These are phyloP conservation scores for Leishmania tarentolae DNA, from an alignment of 208 protist species.

Conservation along the genomic window DNA sequence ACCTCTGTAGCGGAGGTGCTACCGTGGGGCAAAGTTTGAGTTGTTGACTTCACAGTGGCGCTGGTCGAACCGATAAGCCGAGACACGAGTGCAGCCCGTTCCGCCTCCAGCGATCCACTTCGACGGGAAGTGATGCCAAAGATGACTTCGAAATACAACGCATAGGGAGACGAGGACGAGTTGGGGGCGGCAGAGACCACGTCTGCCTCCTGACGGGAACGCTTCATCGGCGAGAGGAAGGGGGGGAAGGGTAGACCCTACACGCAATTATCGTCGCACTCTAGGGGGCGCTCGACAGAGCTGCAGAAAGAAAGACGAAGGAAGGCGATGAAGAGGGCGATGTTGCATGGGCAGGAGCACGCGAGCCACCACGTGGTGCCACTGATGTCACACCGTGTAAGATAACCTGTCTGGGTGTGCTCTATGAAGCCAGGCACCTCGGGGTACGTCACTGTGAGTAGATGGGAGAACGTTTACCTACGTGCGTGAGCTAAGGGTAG, in stretches of 20 bases:
- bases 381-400: background rate
- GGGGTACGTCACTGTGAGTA: background rate
- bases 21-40: background rate
- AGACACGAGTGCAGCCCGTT: conserved; percentile 32
- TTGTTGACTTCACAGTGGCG: background rate
- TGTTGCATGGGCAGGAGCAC: background rate
- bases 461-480: background rate
- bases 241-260: conserved; percentile 2
- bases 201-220: conserved; percentile 16
- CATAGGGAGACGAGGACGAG: conserved; percentile 24
- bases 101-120: conserved; percentile 32
- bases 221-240: conserved; percentile 13
- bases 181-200: background rate
- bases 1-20: conserved; percentile 4
- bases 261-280: conserved; percentile 8
- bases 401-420: background rate
- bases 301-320: background rate
- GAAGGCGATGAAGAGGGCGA: background rate
- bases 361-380: background rate
- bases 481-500: background rate
- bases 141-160: conserved; percentile 32
- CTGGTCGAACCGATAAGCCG: conserved; percentile 12
- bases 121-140: conserved; percentile 32
- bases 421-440: background rate
- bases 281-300: background rate